phyloP scores from a whole-genome alignment of 1,284 basidiomycete genomes.

The Malassezia dermatis region DNA sequence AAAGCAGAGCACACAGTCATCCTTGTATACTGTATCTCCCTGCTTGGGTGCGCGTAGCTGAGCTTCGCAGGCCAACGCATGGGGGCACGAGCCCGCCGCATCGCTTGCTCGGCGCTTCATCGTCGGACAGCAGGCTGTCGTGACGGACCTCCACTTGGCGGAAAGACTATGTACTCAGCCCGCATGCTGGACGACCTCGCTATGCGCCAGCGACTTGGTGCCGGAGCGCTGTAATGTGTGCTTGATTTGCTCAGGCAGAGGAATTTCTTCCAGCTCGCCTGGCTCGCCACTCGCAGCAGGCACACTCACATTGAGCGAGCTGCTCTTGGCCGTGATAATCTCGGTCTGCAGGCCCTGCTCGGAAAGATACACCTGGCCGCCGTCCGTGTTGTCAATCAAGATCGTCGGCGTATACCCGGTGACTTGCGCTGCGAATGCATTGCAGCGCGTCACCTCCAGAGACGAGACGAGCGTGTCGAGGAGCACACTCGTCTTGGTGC shows the following conservation, averaged over 20 bases:
- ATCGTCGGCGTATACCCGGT: constrained; percentile 81
- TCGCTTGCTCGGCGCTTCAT: constrained; percentile 10
- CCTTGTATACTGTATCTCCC: constrained; percentile 56
- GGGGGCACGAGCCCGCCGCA: background rate
- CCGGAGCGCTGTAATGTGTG: constrained; percentile 63
- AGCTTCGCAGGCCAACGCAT: constrained; percentile 20
- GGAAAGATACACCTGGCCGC: constrained; percentile 86
- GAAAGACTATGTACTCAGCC: constrained; percentile 16
- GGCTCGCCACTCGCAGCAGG: constrained; percentile 80
- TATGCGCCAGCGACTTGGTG: constrained; percentile 52
- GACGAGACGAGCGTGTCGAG: constrained; percentile 84
- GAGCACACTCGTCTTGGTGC: constrained; percentile 75
- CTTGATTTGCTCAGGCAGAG: constrained; percentile 92
- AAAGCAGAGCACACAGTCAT: constrained; percentile 92
- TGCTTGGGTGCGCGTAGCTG: constrained; percentile 27
- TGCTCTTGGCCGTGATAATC: constrained; percentile 90
- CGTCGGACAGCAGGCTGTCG: background rate
- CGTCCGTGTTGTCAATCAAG: constrained; percentile 85
- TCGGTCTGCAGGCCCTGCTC: constrained; percentile 68
- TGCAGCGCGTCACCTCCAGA: constrained; percentile 75
- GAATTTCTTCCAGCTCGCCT: constrained; percentile 78
- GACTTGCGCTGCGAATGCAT: constrained; percentile 85
- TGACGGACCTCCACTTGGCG: background rate
- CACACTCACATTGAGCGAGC: constrained; percentile 80
- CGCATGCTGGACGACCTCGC: constrained; percentile 39